These are phyloP conservation scores for Lecanoromycetidae sp. DNA, from an alignment of 2,329 filamentous ascomycete genomes.

Conservation along the genomic window DNA sequence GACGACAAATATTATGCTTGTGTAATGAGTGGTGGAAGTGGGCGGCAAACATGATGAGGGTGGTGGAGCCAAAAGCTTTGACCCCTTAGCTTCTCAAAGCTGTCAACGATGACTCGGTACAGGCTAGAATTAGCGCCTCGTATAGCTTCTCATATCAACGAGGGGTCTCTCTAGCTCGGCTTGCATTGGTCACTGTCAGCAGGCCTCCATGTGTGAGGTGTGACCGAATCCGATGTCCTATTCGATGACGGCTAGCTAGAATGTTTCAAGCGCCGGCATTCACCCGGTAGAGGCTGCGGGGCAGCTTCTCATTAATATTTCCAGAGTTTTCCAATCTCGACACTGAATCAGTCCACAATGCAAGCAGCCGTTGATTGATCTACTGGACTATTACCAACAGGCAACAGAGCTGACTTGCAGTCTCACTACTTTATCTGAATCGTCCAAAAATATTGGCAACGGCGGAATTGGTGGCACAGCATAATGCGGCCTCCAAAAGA, in stretches of 20 bases:
- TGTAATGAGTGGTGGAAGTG: not conserved
- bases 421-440: not conserved
- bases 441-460: not conserved
- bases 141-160: conserved; percentile 1
- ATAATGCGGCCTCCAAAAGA: not conserved
- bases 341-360: not conserved
- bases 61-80: conserved; percentile 5
- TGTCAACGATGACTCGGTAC: conserved; percentile 1
- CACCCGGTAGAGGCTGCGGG: not conserved
- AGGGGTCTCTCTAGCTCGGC: not conserved
- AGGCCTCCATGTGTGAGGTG: too few relatives aligned
- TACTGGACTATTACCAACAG: not conserved
- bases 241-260: not conserved
- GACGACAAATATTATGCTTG: not conserved
- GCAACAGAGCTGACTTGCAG: not conserved
- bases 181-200: conserved; percentile 3
- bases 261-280: conserved; percentile 2
- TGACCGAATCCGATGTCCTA: not conserved
- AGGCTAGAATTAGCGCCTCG: conserved; percentile 8
- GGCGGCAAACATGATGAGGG: conserved; percentile 1
- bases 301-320: too few relatives aligned
- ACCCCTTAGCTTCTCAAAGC: not conserved
- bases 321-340: not conserved
- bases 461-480: conserved; percentile 1
- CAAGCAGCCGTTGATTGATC: not conserved